A percentile compares a stretch with the other conserved stretches of the same genome.
phyloP scores from a whole-genome alignment of 2,329 filamentous ascomycete species.

The Talaromyces sp. region DNA sequence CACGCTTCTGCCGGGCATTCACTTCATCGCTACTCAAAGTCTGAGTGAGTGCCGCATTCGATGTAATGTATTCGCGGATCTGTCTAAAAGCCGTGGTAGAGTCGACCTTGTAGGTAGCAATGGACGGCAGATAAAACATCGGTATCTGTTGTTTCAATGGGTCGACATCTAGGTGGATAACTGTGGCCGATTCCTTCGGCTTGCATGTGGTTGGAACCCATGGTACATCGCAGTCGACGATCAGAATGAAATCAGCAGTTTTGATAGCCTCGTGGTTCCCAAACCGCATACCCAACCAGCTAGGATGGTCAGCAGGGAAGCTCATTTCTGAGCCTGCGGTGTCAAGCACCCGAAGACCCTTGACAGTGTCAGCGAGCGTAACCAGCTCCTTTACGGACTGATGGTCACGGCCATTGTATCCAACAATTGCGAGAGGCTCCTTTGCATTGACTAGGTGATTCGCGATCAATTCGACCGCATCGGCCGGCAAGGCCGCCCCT shows the following conservation, averaged over 20 bases:
- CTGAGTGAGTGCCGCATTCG: conserved; percentile 39
- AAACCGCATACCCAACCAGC: conserved; percentile 65
- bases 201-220: conserved; percentile 79
- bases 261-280: conserved; percentile 68
- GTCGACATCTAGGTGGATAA: conserved; percentile 63
- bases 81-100: conserved; percentile 62
- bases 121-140: conserved; percentile 64
- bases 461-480: conserved; percentile 41
- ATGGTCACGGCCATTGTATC: conserved; percentile 45
- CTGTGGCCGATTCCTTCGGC: conserved; percentile 51
- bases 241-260: conserved; percentile 76
- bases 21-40: conserved; percentile 40
- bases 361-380: conserved; percentile 42
- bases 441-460: conserved; percentile 42
- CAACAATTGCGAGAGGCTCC: conserved; percentile 46
- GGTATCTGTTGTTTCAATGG: conserved; percentile 69
- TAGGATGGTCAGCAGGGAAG: conserved; percentile 45
- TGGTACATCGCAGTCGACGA: conserved; percentile 85
- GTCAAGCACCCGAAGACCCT: conserved; percentile 48
- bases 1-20: conserved; percentile 46
- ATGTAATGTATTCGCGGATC: conserved; percentile 57
- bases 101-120: conserved; percentile 63
- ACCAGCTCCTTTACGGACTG: conserved; percentile 42
- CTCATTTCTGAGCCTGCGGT: conserved; percentile 51
- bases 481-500: conserved; percentile 56